phyloP scores from a whole-genome alignment of 2,329 filamentous ascomycete genomes.

The Shiraia sp. region DNA sequence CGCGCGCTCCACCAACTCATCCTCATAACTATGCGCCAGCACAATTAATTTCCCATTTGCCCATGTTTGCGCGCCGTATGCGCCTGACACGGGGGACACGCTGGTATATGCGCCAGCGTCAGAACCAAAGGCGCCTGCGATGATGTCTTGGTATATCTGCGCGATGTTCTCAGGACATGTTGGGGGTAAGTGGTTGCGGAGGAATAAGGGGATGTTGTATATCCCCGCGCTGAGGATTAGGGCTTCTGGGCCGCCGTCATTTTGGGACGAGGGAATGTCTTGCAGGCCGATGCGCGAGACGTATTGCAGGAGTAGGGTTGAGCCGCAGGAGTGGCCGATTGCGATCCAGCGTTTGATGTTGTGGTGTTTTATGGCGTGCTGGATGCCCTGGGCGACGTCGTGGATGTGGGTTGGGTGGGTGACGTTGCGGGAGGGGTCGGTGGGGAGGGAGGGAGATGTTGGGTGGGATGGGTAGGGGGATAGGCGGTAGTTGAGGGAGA shows the following conservation, averaged over 20 bases:
- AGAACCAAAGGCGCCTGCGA: conserved; percentile 64
- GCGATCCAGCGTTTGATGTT: conserved; percentile 57
- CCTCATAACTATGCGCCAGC: conserved; percentile 52
- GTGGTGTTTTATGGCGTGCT: conserved; percentile 54
- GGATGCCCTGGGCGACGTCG: conserved; percentile 59
- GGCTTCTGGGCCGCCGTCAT: conserved; percentile 36
- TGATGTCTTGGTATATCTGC: conserved; percentile 62
- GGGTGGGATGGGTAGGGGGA: conserved; percentile 54
- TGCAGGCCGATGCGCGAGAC: conserved; percentile 19
- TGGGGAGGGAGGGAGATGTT: conserved; percentile 51
- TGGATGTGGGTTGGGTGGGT: conserved; percentile 64
- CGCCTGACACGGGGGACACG: conserved; percentile 57
- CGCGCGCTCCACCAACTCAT: conserved; percentile 56
- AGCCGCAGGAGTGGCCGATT: conserved; percentile 66
- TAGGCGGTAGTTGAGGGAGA: conserved; percentile 68
- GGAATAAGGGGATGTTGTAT: conserved; percentile 64
- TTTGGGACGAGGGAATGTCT: no score
- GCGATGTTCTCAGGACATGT: conserved; percentile 27
- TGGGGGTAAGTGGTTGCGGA: conserved; percentile 48
- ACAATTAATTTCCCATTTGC: conserved; percentile 44
- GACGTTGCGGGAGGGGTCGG: conserved; percentile 54
- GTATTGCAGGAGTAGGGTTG: conserved; percentile 65
- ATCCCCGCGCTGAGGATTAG: conserved; percentile 68
- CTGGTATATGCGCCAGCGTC: conserved; percentile 15
- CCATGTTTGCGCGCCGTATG: conserved; percentile 50